phyloP scores from a whole-genome alignment of 257 asterid genomes.

The Ocimum tenuiflorum region DNA sequence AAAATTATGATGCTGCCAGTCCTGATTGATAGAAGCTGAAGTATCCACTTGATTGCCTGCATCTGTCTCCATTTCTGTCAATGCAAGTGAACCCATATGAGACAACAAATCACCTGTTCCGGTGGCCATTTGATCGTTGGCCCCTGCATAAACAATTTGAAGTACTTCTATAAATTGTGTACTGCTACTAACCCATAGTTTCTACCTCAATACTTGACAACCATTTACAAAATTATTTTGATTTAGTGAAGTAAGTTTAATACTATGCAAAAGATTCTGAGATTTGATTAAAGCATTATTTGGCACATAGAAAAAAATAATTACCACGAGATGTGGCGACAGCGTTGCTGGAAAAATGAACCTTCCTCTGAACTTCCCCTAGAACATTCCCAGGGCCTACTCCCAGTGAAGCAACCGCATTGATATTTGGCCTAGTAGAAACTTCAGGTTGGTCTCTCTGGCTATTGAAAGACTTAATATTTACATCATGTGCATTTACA shows the following conservation, averaged over 20 bases:
- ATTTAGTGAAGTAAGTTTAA: not conserved
- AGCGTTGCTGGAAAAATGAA: slow-evolving; percentile 50
- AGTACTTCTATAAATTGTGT: slow-evolving; percentile 29
- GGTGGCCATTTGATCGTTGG: slow-evolving; percentile 44
- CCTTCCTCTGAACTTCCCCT: slow-evolving; percentile 65
- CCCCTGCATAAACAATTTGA: slow-evolving; percentile 51
- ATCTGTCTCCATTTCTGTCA: slow-evolving; percentile 73
- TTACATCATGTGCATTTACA: slow-evolving; percentile 33
- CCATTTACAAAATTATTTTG: not conserved
- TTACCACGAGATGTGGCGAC: slow-evolving; percentile 53
- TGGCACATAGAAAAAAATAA: slow-evolving; percentile 9
- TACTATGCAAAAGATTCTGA: slow-evolving; percentile 12
- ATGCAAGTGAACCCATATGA: slow-evolving; percentile 74
- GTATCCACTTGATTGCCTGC: slow-evolving; percentile 46
- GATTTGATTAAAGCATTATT: slow-evolving; percentile 7
- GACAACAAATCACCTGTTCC: slow-evolving; percentile 50
- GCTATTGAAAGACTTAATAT: slow-evolving; percentile 29
- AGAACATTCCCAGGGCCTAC: slow-evolving; percentile 26
- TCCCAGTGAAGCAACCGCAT: slow-evolving; percentile 37
- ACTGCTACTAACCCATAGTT: slow-evolving; percentile 19
- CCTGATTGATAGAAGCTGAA: slow-evolving; percentile 42
- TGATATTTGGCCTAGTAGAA: slow-evolving; percentile 26
- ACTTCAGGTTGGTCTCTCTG: slow-evolving; percentile 40
- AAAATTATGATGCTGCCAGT: slow-evolving; percentile 39
- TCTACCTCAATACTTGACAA: not conserved